Percentiles rank a stretch among this genome's conserved stretches.
phyloP scores from a whole-genome alignment of 345 rosid species.

The Cochlearia excelsa region DNA sequence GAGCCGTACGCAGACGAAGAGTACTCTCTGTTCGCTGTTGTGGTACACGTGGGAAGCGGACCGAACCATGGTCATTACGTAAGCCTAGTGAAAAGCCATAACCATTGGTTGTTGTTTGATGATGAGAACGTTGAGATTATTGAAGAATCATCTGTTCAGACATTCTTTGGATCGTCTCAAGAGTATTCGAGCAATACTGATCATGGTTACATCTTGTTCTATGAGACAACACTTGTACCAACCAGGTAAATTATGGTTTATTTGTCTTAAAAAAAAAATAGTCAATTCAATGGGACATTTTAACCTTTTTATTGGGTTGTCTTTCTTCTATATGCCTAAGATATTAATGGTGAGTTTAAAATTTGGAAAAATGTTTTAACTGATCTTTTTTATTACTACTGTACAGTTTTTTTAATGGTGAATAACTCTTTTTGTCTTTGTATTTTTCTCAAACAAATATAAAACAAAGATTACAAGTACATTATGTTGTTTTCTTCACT shows the following conservation, averaged over 20 bases:
- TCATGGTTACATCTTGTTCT: conserved; percentile 91
- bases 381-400: too few relatives aligned
- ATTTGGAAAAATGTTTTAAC: too few relatives aligned
- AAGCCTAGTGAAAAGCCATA: conserved; percentile 86
- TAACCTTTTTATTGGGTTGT: too few relatives aligned
- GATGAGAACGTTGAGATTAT: conserved; percentile 92
- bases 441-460: too few relatives aligned
- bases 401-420: too few relatives aligned
- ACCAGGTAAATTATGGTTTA: not conserved
- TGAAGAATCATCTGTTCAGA: conserved; percentile 85
- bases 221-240: conserved; percentile 63
- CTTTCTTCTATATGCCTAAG: too few relatives aligned
- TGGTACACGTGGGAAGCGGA: conserved; percentile 92
- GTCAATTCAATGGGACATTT: too few relatives aligned
- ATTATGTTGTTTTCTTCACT: too few relatives aligned
- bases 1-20: conserved; percentile 67
- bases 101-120: conserved; percentile 89
- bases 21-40: conserved; percentile 87
- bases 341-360: too few relatives aligned
- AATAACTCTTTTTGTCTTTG: too few relatives aligned
- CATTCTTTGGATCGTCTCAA: conserved; percentile 88
- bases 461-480: too few relatives aligned
- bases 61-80: conserved; percentile 96
- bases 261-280: too few relatives aligned
- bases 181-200: conserved; percentile 84